Evolutionary conservation across 495 filamentous ascomycete species (phyloP).

Genomic region (Penicillium pulvis): DNA sequence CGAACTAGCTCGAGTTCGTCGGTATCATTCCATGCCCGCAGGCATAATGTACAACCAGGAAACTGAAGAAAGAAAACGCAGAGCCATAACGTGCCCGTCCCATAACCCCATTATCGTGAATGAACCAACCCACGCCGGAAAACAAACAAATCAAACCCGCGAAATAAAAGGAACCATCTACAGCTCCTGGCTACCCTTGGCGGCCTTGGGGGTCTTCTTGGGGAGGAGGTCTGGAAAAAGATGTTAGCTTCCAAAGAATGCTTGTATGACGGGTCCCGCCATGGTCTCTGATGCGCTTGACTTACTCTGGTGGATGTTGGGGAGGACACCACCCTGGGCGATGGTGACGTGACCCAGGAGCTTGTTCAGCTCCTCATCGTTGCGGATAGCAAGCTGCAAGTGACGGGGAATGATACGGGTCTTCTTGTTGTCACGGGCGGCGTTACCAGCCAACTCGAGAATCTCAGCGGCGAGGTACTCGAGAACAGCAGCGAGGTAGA

Average conservation of each 20-base stretch:
- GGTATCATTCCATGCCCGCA: constrained; percentile 65
- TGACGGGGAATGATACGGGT: constrained; percentile 99
- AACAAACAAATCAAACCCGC: constrained; percentile 58
- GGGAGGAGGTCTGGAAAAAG: constrained; percentile 77
- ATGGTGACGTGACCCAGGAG: constrained; percentile 98
- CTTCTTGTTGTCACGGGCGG: constrained; percentile 99
- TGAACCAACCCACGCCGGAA: constrained; percentile 64
- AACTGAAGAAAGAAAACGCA: constrained; percentile 68
- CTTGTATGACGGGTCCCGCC: neutral
- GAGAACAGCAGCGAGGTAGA: constrained; percentile 96
- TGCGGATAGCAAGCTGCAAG: constrained; percentile 98
- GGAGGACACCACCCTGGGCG: constrained; percentile 98
- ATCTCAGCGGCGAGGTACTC: constrained; percentile 99
- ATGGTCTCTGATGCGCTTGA: constrained; percentile 11
- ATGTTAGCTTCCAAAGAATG: constrained; percentile 40
- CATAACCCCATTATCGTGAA: constrained; percentile 92
- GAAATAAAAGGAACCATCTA: constrained; percentile 57
- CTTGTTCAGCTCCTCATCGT: constrained; percentile 99
- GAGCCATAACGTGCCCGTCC: constrained; percentile 75
- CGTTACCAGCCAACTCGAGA: constrained; percentile 97
- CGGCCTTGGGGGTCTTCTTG: constrained; percentile 95
- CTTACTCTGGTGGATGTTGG: constrained; percentile 98
- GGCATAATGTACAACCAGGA: constrained; percentile 95
- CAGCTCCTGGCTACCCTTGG: constrained; percentile 93
- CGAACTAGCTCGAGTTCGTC: constrained; percentile 36